A percentile compares a stretch with the other conserved stretches of the same genome.
These are phyloP conservation scores for Cylindrotheca closterium DNA, from an alignment of 108 stramenopile genomes.

Conservation along the genomic window DNA sequence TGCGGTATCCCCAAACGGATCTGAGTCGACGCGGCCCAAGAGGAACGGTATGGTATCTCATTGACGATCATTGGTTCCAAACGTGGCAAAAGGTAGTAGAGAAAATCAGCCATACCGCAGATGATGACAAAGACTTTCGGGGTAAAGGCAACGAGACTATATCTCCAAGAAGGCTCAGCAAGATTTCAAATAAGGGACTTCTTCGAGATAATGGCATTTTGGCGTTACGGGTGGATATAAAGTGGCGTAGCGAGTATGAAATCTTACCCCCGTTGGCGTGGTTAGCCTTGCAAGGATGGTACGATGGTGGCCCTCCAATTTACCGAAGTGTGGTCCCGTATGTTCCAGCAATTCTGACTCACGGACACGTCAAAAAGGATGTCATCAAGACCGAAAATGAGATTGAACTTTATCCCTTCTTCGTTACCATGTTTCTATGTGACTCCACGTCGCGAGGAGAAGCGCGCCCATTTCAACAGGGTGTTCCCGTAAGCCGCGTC, in stretches of 20 bases:
- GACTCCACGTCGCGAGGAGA: slow-evolving; percentile 74
- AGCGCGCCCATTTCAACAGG: slow-evolving; percentile 84
- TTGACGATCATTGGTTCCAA: slow-evolving; percentile 70
- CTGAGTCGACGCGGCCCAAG: slow-evolving; percentile 72
- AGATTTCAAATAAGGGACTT: slow-evolving; percentile 72
- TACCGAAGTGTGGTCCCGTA: slow-evolving; percentile 76
- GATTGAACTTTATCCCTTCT: slow-evolving; percentile 85
- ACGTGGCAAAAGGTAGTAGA: slow-evolving; percentile 52
- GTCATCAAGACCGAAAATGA: slow-evolving; percentile 58
- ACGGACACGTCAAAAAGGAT: background rate
- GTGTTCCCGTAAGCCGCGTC: slow-evolving; percentile 72
- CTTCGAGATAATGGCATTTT: slow-evolving; percentile 75
- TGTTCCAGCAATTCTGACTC: slow-evolving; percentile 17
- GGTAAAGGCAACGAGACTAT: slow-evolving; percentile 15
- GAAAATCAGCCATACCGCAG: slow-evolving; percentile 30
- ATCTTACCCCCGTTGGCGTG: slow-evolving; percentile 80
- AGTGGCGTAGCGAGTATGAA: slow-evolving; percentile 81
- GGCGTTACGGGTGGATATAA: slow-evolving; percentile 62
- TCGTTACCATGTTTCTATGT: slow-evolving; percentile 80
- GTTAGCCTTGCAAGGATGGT: slow-evolving; percentile 88
- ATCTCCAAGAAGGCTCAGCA: slow-evolving; percentile 41
- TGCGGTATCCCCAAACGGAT: slow-evolving; percentile 63
- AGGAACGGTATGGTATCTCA: slow-evolving; percentile 84
- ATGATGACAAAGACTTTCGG: slow-evolving; percentile 47
- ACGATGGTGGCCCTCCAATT: slow-evolving; percentile 91